Evolutionary conservation across 1,284 basidiomycete genomes (phyloP).

Genomic region (Takashimella koratensis): DNA sequence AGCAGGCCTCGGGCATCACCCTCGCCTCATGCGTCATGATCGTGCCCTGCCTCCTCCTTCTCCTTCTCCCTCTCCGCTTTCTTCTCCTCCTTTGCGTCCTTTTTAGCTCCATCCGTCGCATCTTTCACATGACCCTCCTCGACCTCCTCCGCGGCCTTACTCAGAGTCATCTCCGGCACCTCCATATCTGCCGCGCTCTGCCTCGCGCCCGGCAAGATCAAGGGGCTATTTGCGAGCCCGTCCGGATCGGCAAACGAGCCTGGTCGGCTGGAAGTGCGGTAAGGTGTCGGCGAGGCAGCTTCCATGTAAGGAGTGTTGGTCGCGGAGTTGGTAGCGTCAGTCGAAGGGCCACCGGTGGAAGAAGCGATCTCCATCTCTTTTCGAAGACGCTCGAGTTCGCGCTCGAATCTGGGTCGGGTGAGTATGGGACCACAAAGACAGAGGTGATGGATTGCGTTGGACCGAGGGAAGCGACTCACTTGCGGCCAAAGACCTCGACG

Average conservation of each 20-base stretch:
- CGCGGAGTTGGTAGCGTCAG: not conserved
- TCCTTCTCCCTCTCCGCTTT: not conserved
- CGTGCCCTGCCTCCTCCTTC: not conserved
- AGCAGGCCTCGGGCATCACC: too few relatives aligned
- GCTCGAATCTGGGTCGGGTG: slow-evolving; percentile 73
- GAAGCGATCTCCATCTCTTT: slow-evolving; percentile 60
- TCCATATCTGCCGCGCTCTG: slow-evolving; percentile 19
- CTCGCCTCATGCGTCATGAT: too few relatives aligned
- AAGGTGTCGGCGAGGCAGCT: not conserved
- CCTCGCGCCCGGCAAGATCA: slow-evolving; percentile 30
- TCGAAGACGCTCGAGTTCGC: slow-evolving; percentile 78
- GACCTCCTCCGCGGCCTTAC: slow-evolving; percentile 15
- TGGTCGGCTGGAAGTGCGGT: not conserved
- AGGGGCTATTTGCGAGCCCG: slow-evolving; percentile 30
- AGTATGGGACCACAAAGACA: too few relatives aligned
- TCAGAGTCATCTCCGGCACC: slow-evolving; percentile 25
- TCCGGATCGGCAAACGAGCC: slow-evolving; percentile 1
- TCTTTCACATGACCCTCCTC: slow-evolving; percentile 1
- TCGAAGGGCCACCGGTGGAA: slow-evolving; percentile 12
- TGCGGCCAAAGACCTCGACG: slow-evolving; percentile 91
- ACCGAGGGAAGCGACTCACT: slow-evolving; percentile 67
- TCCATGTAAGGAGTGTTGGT: not conserved
- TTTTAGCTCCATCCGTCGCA: not conserved
- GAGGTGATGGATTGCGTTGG: too few relatives aligned
- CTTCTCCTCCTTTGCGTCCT: not conserved